Evolutionary conservation across 257 asterid genomes (phyloP).

Genomic region (Coffea eugenioides): DNA sequence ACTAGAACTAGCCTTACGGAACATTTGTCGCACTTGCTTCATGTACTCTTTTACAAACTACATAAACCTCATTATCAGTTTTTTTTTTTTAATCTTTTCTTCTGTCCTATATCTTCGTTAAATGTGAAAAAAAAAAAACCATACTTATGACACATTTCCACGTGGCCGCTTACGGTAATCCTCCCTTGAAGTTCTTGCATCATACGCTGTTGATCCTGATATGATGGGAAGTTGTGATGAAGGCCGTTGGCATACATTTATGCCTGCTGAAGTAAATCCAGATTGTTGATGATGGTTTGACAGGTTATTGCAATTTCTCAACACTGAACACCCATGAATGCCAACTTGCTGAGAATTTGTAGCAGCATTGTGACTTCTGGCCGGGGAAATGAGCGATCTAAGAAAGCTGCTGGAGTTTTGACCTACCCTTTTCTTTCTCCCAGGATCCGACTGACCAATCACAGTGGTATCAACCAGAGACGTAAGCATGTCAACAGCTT

Average conservation of each 20-base stretch:
- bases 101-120: neutral
- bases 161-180: constrained; percentile 25
- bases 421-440: constrained; percentile 8
- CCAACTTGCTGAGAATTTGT: constrained; percentile 20
- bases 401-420: constrained; percentile 31
- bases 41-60: neutral
- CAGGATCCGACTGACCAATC: constrained; percentile 26
- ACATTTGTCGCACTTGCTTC: neutral
- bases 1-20: neutral
- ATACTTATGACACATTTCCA: constrained; percentile 22
- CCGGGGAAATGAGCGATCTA: constrained; percentile 27
- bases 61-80: neutral
- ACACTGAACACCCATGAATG: neutral
- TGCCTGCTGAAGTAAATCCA: constrained; percentile 3
- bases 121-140: neutral
- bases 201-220: constrained; percentile 3
- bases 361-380: constrained; percentile 10
- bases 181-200: constrained; percentile 8
- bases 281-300: constrained; percentile 16
- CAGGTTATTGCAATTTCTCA: constrained; percentile 3
- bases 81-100: no score
- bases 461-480: constrained; percentile 45
- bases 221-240: neutral
- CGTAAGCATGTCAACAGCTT: constrained; percentile 38
- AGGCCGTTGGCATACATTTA: constrained; percentile 9